These are phyloP conservation scores for Vitis hybrid DNA, from an alignment of 177 flowering plant genomes.

Conservation along the genomic window DNA sequence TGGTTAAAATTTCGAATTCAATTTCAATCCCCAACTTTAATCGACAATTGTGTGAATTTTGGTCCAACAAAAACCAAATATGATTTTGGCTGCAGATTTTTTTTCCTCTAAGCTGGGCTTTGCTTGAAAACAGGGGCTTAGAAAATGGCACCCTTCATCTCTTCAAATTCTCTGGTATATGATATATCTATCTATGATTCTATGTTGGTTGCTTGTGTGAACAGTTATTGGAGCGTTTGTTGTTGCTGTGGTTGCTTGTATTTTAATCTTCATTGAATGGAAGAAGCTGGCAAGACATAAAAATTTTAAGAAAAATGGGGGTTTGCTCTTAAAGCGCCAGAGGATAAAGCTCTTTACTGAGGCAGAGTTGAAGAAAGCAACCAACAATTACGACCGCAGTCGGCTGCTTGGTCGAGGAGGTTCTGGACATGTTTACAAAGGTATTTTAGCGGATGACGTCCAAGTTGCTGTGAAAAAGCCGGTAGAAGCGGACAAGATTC, in stretches of 20 bases:
- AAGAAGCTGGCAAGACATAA: neutral
- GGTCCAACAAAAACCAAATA: too few relatives aligned
- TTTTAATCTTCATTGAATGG: neutral
- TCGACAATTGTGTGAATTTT: too few relatives aligned
- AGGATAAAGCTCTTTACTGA: conserved; percentile 8
- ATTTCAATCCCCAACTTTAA: too few relatives aligned
- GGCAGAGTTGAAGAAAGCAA: conserved; percentile 5
- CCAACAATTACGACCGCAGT: neutral
- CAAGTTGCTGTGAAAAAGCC: conserved; percentile 8
- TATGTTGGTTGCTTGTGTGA: too few relatives aligned
- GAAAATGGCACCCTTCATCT: too few relatives aligned
- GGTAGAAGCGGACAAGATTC: neutral
- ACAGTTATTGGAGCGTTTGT: conserved; percentile 4
- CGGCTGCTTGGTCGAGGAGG: conserved; percentile 5
- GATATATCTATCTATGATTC: too few relatives aligned
- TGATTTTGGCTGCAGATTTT: too few relatives aligned
- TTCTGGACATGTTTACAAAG: conserved; percentile 2
- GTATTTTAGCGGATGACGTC: neutral
- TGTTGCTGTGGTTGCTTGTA: neutral
- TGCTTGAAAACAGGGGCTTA: too few relatives aligned
- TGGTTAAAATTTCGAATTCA: too few relatives aligned
- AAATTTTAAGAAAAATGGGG: conserved; percentile 4
- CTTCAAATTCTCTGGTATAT: too few relatives aligned
- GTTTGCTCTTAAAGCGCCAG: conserved; percentile 4
- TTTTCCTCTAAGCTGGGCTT: too few relatives aligned